Evolutionary conservation across 208 protist genomes (phyloP), one percentile per base, ranked within the genome.

Genomic region (Leptomonas pyrrhocoris): DNA sequence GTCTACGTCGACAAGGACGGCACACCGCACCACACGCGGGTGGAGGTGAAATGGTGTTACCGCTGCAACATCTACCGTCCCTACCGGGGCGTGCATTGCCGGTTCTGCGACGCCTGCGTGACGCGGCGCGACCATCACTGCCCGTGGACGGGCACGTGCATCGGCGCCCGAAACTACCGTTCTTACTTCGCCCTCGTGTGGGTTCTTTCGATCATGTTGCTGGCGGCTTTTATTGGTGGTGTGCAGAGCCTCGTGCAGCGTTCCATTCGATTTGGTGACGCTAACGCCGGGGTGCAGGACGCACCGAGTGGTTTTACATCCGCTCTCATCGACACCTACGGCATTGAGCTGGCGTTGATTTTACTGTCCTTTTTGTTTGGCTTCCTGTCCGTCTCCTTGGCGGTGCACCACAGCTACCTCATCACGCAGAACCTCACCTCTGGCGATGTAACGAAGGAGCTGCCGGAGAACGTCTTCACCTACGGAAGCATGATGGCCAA

Each of bases 81-180:
- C 12, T 80, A 84, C 15, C 80, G 94, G 38, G 86, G 78, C 1
- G 81, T 90, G 23, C 94, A 98, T 73, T 98, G 94, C 73, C 79
- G 80, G n/a, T 89, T 79, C 66, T 98, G 94, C 48, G 89, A 96
- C 56, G 77, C 85, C 16, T 98, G 94, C 50, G 85, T 98, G 11
- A 45, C 68, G 4, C 85, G 93, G 9, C 79, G 93, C n/a, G 94
- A 98, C 69, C 94, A 98, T 70, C 94, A 98, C 79, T 98, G 94
- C 58, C 90, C 92, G 51, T 98, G 94, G 93, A 93, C 89, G 0
- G 94, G 94, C 8, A 94, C 82, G 19, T 97, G 93, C 79, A 88
- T 98, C 23, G 94, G 92, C 5, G 81, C 77, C n/a, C 68, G 71
- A 40, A 98, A 98, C 73, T 96, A 98, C 73, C 63, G 63, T 9